Conservation (phyloP, 2,329 filamentous ascomycete species). For the Escovopsis weberi region DNA sequence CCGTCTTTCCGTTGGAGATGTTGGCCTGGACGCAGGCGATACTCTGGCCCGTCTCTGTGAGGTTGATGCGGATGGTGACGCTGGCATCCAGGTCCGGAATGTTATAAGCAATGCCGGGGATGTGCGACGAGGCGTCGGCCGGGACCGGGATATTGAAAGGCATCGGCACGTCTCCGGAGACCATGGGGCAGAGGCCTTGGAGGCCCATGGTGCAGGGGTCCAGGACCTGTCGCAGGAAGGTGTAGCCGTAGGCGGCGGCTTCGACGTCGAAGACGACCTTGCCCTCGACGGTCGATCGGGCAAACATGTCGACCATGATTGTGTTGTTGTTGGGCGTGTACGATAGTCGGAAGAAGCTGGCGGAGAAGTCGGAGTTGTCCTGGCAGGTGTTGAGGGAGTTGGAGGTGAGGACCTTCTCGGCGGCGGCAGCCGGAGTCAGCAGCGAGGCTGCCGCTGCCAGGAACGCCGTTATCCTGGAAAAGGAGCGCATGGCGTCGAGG, state of each 20-base stretch:
- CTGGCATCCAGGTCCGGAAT: slow-evolving; percentile 83
- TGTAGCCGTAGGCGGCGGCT: slow-evolving; percentile 37
- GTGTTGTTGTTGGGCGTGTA: slow-evolving; percentile 58
- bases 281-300: slow-evolving; percentile 61
- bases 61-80: slow-evolving; percentile 67
- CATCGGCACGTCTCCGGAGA: slow-evolving; percentile 63
- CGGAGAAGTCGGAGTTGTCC: slow-evolving; percentile 64
- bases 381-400: slow-evolving; percentile 69
- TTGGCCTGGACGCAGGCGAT: slow-evolving; percentile 77
- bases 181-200: slow-evolving; percentile 77
- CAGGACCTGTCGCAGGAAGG: slow-evolving; percentile 46
- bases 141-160: slow-evolving; percentile 50
- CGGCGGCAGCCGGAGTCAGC: slow-evolving; percentile 29
- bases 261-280: slow-evolving; percentile 45
- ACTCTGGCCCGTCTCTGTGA: slow-evolving; percentile 41
- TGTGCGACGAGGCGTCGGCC: slow-evolving; percentile 38
- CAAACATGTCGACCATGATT: slow-evolving; percentile 55
- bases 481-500: slow-evolving; percentile 2
- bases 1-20: slow-evolving; percentile 81
- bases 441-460: slow-evolving; percentile 21
- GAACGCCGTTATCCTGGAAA: slow-evolving; percentile 1
- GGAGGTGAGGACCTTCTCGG: slow-evolving; percentile 53
- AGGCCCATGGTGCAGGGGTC: slow-evolving; percentile 59
- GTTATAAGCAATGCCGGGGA: slow-evolving; percentile 73
- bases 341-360: slow-evolving; percentile 67